Conservation (phyloP, 2,329 filamentous ascomycete genomes). For the Emericellopsis cladophorae region DNA sequence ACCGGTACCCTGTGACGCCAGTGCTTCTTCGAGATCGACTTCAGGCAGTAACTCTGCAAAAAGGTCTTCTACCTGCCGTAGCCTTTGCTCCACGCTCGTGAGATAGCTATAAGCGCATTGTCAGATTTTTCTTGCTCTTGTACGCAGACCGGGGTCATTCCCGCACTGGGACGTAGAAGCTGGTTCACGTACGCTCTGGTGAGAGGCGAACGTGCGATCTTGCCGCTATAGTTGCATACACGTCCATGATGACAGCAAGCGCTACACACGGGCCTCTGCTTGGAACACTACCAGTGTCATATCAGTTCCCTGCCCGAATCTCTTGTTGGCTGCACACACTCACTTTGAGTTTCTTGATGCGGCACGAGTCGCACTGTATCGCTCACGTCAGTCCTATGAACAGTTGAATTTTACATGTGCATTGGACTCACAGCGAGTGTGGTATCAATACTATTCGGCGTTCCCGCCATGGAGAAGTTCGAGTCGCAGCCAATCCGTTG, state of each 20-base stretch:
- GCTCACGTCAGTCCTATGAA: background rate
- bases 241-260: constrained; percentile 10
- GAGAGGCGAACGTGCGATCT: constrained; percentile 10
- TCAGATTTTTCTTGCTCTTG: too few species aligned
- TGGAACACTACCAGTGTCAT: constrained; percentile 9
- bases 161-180: background rate
- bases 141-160: too few species aligned
- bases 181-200: constrained; percentile 9
- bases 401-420: background rate
- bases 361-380: constrained; percentile 8
- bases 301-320: background rate
- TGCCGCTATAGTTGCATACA: constrained; percentile 13
- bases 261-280: constrained; percentile 10
- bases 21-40: constrained; percentile 10
- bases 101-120: constrained; percentile 7
- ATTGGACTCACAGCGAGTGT: background rate
- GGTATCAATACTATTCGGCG: background rate
- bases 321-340: background rate
- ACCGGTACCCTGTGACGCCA: constrained; percentile 2
- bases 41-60: constrained; percentile 9
- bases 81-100: constrained; percentile 9
- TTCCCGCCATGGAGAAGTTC: background rate
- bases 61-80: constrained; percentile 8
- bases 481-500: too few species aligned
- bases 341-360: constrained; percentile 10